Percentiles rank a stretch among this genome's conserved stretches.
phyloP scores from a whole-genome alignment of 768 basidiomycete genomes.

The Panus rudis region DNA sequence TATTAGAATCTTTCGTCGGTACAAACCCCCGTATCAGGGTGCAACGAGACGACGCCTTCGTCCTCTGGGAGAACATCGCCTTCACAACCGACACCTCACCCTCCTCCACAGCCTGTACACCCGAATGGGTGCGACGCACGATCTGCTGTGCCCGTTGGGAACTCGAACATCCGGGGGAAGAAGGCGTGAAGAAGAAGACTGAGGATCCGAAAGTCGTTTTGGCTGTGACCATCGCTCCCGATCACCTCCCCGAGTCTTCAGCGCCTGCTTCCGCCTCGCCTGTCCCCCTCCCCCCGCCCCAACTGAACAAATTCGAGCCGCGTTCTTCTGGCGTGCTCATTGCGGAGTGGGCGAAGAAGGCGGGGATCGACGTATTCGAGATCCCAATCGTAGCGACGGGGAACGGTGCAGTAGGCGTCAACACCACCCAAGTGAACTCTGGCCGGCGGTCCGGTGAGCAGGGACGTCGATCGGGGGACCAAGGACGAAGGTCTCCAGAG shows the following conservation, averaged over 20 bases:
- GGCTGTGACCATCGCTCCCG: conserved; percentile 35
- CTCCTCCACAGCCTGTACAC: conserved; percentile 36
- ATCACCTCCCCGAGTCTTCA: conserved; percentile 8
- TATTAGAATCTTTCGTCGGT: conserved; percentile 83
- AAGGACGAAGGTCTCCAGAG: conserved; percentile 21
- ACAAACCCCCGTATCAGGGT: conserved; percentile 75
- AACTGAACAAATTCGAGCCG: conserved; percentile 52
- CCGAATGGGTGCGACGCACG: conserved; percentile 81
- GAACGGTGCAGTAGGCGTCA: background rate
- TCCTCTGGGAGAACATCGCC: conserved; percentile 69
- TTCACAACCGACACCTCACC: conserved; percentile 36
- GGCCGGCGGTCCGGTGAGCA: conserved; percentile 16
- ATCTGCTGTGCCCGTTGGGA: conserved; percentile 83
- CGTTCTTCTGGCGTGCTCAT: conserved; percentile 60
- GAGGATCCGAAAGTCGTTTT: conserved; percentile 45
- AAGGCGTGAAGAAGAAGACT: conserved; percentile 15
- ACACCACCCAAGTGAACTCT: conserved; percentile 4
- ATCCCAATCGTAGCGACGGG: conserved; percentile 37
- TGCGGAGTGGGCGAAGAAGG: conserved; percentile 58
- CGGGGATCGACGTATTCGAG: conserved; percentile 50
- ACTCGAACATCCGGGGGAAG: conserved; percentile 40
- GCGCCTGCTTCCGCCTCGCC: conserved; percentile 32
- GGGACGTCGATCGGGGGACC: conserved; percentile 9
- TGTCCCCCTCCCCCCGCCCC: conserved; percentile 61
- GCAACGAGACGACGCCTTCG: conserved; percentile 76